phyloP scores from a whole-genome alignment of 495 filamentous ascomycete genomes.

The Podospora tetraspora region DNA sequence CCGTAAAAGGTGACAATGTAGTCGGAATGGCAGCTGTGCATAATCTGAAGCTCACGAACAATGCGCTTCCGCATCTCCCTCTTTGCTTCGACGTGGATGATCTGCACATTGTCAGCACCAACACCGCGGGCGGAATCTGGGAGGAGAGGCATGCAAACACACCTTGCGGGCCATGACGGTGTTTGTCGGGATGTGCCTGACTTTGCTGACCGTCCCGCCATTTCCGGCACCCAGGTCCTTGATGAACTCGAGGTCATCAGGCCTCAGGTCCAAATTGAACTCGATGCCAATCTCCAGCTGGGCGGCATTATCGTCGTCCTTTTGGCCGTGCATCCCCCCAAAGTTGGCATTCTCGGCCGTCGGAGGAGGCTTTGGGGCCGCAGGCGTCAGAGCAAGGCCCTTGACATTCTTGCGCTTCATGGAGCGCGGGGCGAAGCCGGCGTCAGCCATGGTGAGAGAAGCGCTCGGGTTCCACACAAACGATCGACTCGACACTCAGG shows the following conservation, averaged over 20 bases:
- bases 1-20: constrained; percentile 97
- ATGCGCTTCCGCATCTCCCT: constrained; percentile 94
- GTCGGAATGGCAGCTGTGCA: constrained; percentile 94
- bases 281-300: constrained; percentile 95
- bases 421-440: constrained; percentile 73
- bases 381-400: constrained; percentile 75
- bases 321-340: constrained; percentile 54
- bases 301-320: constrained; percentile 56
- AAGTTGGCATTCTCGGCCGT: constrained; percentile 41
- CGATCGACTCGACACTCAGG: background rate
- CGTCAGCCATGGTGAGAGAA: constrained; percentile 63
- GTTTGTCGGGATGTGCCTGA: constrained; percentile 88
- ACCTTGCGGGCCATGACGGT: constrained; percentile 98
- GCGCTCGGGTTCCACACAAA: background rate
- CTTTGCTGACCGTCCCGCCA: constrained; percentile 96
- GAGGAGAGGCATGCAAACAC: constrained; percentile 20
- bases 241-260: constrained; percentile 85
- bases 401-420: constrained; percentile 98
- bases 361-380: constrained; percentile 50
- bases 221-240: constrained; percentile 95
- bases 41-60: constrained; percentile 91
- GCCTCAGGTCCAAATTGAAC: constrained; percentile 85
- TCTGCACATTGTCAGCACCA: constrained; percentile 46
- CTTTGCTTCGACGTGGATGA: constrained; percentile 97
- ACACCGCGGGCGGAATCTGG: background rate